Percentiles rank a stretch among this genome's conserved stretches.
These are phyloP conservation scores for Thraustochytrium sp. DNA, from an alignment of 352 stramenopile genomes.

Conservation along the genomic window DNA sequence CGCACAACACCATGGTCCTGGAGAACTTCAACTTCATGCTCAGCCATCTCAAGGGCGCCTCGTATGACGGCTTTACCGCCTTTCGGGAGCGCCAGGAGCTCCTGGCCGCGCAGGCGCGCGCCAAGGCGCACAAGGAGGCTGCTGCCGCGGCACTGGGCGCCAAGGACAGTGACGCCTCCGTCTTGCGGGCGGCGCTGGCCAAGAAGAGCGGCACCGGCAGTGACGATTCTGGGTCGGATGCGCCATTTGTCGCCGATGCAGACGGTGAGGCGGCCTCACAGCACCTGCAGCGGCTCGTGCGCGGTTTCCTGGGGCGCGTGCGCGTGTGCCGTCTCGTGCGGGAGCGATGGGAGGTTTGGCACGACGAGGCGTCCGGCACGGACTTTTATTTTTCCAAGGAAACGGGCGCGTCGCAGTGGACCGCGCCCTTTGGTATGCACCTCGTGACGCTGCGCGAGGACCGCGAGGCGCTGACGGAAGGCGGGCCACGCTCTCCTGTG, in stretches of 20 bases:
- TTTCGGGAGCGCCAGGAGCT: slow-evolving; percentile 6
- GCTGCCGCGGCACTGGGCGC: background rate
- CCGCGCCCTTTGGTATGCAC: background rate
- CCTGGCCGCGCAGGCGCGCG: background rate
- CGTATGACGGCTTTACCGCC: slow-evolving; percentile 45
- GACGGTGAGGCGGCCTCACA: background rate
- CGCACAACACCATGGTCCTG: slow-evolving; percentile 52
- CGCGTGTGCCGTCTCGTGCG: background rate
- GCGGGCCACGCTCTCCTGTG: too few relatives aligned
- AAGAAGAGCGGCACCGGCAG: too few relatives aligned
- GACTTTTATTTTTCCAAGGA: slow-evolving; percentile 43
- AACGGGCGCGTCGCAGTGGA: slow-evolving; percentile 5
- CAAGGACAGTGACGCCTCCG: background rate
- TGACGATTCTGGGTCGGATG: too few relatives aligned
- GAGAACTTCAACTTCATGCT: slow-evolving; percentile 56
- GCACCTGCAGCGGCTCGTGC: background rate
- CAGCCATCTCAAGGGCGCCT: slow-evolving; percentile 45
- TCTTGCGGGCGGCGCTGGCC: too few relatives aligned
- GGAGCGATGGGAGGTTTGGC: slow-evolving; percentile 22
- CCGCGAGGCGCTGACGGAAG: background rate
- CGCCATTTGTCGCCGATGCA: too few relatives aligned
- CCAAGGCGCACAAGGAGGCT: background rate
- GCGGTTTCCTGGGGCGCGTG: background rate
- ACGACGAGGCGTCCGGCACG: slow-evolving; percentile 2
- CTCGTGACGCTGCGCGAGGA: background rate